A percentile compares a stretch with the other conserved stretches of the same genome.
These are phyloP conservation scores for Aspergillus brasiliensis DNA, from an alignment of 2,329 filamentous ascomycete genomes.

Conservation along the genomic window DNA sequence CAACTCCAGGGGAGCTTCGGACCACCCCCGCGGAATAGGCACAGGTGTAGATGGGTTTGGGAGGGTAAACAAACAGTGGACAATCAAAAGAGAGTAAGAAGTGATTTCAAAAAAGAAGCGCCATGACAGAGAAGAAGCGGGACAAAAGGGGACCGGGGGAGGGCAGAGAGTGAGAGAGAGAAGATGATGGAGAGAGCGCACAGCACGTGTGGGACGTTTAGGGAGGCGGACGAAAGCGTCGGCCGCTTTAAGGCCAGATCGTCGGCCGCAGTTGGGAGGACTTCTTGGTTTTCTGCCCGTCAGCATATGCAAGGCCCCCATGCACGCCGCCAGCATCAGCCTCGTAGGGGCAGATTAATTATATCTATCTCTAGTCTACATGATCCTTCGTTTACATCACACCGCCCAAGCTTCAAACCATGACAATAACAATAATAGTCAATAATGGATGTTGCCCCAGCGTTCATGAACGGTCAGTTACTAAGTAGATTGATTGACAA, in stretches of 20 bases:
- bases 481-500: background rate
- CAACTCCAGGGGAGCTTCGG: slow-evolving; percentile 20
- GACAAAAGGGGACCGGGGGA: slow-evolving; percentile 19
- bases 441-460: background rate
- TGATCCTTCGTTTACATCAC: background rate
- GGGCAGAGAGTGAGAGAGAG: slow-evolving; percentile 8
- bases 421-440: background rate
- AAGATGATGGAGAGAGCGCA: slow-evolving; percentile 18
- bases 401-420: background rate
- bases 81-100: slow-evolving; percentile 37
- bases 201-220: slow-evolving; percentile 30
- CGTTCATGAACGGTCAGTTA: background rate
- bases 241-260: slow-evolving; percentile 40
- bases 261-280: slow-evolving; percentile 24
- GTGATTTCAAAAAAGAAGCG: slow-evolving; percentile 27
- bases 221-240: slow-evolving; percentile 34
- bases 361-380: background rate
- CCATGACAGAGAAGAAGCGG: slow-evolving; percentile 34
- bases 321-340: background rate
- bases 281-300: background rate
- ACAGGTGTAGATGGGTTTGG: slow-evolving; percentile 3
- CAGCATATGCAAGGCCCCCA: background rate
- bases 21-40: slow-evolving; percentile 10
- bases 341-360: background rate
- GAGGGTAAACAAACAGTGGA: slow-evolving; percentile 15